phyloP scores from a whole-genome alignment of 2,329 filamentous ascomycete species.

The Paecilomyces niveus region DNA sequence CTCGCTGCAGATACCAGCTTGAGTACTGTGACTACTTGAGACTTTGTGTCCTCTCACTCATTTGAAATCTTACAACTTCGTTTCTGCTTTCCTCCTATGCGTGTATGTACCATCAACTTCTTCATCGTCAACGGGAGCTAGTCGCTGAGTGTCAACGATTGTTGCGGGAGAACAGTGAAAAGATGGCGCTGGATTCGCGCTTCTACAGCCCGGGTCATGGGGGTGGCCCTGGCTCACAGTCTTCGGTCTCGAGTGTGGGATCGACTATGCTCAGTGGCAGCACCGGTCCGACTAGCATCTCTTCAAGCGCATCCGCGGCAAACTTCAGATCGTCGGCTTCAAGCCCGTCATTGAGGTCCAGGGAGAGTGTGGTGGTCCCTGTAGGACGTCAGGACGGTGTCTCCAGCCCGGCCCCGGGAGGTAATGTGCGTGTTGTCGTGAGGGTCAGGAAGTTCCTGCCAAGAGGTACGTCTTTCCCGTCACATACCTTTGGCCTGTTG shows the following conservation, averaged over 20 bases:
- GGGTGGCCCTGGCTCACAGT: slow-evolving; percentile 25
- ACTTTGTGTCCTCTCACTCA: slow-evolving; percentile 8
- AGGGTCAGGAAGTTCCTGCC: slow-evolving; percentile 72
- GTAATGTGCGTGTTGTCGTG: slow-evolving; percentile 77
- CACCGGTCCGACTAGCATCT: slow-evolving; percentile 28
- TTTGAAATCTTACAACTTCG: slow-evolving; percentile 10
- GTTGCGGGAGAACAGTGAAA: slow-evolving; percentile 28
- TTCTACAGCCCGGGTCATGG: slow-evolving; percentile 21
- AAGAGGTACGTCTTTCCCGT: slow-evolving; percentile 51
- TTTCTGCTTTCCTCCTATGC: slow-evolving; percentile 13
- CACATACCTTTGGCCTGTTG: slow-evolving; percentile 2
- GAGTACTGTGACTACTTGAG: neutral
- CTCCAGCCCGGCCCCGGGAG: slow-evolving; percentile 51
- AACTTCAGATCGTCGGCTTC: slow-evolving; percentile 58
- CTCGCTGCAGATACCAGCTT: neutral
- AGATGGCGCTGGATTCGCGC: slow-evolving; percentile 36
- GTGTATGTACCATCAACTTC: slow-evolving; percentile 31
- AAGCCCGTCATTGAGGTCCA: slow-evolving; percentile 68
- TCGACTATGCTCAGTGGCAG: slow-evolving; percentile 26
- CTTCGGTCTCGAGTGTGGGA: slow-evolving; percentile 26
- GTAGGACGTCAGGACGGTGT: slow-evolving; percentile 38
- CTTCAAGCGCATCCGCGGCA: slow-evolving; percentile 29
- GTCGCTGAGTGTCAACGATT: slow-evolving; percentile 32
- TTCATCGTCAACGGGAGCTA: slow-evolving; percentile 32
- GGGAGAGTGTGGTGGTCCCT: slow-evolving; percentile 58